These are phyloP conservation scores for Citeromyces matritensis DNA, from an alignment of 805 yeast genomes.

Conservation along the genomic window DNA sequence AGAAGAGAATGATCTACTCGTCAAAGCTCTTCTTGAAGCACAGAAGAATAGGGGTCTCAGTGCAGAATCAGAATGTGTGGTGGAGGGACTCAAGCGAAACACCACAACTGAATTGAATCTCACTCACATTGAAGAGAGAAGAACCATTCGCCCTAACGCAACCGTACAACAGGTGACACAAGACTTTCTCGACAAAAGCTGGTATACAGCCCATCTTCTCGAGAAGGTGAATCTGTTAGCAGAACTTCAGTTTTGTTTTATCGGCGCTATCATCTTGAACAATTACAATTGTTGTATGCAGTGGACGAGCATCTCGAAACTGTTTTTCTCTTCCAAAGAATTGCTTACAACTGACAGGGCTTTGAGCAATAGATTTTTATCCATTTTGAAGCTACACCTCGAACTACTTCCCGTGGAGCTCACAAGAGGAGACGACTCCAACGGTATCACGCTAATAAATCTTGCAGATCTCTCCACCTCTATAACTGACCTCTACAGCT, in stretches of 20 bases:
- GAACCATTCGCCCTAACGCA: slow-evolving; percentile 19
- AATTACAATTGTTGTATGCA: slow-evolving; percentile 51
- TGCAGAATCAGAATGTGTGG: slow-evolving; percentile 9
- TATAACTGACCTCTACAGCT: too few species aligned
- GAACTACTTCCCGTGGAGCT: slow-evolving; percentile 16
- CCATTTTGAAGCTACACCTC: slow-evolving; percentile 19
- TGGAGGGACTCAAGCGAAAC: slow-evolving; percentile 13
- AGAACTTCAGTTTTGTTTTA: slow-evolving; percentile 38
- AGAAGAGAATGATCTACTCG: slow-evolving; percentile 27
- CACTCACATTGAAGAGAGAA: slow-evolving; percentile 23
- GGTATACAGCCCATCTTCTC: slow-evolving; percentile 27
- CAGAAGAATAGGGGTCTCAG: slow-evolving; percentile 8
- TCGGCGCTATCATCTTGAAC: slow-evolving; percentile 35
- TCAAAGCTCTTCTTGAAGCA: slow-evolving; percentile 18
- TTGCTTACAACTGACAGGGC: slow-evolving; percentile 9
- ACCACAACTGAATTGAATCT: slow-evolving; percentile 20
- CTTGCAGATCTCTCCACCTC: too few species aligned
- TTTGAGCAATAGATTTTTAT: slow-evolving; percentile 17
- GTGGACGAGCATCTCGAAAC: slow-evolving; percentile 38
- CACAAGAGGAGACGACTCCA: too few species aligned
- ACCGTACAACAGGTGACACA: slow-evolving; percentile 25
- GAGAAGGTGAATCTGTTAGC: slow-evolving; percentile 22
- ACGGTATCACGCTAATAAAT: too few species aligned
- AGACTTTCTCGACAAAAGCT: slow-evolving; percentile 44
- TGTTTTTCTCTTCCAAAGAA: slow-evolving; percentile 21